Percentiles rank a stretch among this genome's conserved stretches.
Evolutionary conservation across 1,284 basidiomycete genomes (phyloP).

Genomic region (Rhizopogon hawkerae): DNA sequence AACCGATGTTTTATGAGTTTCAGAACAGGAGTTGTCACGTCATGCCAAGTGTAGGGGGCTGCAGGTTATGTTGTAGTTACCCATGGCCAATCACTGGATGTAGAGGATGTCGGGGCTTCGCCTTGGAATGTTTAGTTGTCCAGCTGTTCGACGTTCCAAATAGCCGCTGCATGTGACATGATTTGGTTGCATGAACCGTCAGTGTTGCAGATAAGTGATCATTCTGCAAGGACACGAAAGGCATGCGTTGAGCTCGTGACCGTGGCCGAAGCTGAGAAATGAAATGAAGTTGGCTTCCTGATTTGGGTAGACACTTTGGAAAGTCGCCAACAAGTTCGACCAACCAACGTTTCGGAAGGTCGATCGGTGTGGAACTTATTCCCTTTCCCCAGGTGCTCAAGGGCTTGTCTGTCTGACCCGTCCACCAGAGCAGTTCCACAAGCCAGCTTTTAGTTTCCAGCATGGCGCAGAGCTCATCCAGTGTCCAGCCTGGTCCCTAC

Average conservation of each 20-base stretch:
- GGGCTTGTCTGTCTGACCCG: constrained; percentile 3
- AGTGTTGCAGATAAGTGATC: neutral
- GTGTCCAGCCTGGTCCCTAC: constrained; percentile 22
- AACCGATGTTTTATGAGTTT: too few species aligned
- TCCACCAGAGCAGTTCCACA: constrained; percentile 2
- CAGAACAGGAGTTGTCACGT: constrained; percentile 1
- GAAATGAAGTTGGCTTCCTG: constrained; percentile 15
- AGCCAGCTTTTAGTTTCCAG: constrained; percentile 10
- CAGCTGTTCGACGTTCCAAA: too few species aligned
- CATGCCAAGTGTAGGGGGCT: neutral
- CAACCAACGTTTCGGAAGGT: constrained; percentile 13
- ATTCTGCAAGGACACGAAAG: neutral
- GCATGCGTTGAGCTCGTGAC: too few species aligned
- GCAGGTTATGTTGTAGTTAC: too few species aligned
- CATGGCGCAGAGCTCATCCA: constrained; percentile 24
- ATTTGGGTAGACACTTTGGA: constrained; percentile 19
- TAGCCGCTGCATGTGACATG: too few species aligned
- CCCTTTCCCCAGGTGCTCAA: constrained; percentile 7
- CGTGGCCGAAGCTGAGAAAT: too few species aligned
- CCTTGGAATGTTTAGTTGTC: too few species aligned
- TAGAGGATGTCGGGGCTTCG: too few species aligned
- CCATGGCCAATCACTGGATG: too few species aligned
- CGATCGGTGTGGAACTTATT: constrained; percentile 26
- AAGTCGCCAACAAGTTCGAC: constrained; percentile 12
- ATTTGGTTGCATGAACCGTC: constrained; percentile 2